phyloP scores from a whole-genome alignment of 2,329 filamentous ascomycete genomes.

The Aspergillus ibericus region DNA sequence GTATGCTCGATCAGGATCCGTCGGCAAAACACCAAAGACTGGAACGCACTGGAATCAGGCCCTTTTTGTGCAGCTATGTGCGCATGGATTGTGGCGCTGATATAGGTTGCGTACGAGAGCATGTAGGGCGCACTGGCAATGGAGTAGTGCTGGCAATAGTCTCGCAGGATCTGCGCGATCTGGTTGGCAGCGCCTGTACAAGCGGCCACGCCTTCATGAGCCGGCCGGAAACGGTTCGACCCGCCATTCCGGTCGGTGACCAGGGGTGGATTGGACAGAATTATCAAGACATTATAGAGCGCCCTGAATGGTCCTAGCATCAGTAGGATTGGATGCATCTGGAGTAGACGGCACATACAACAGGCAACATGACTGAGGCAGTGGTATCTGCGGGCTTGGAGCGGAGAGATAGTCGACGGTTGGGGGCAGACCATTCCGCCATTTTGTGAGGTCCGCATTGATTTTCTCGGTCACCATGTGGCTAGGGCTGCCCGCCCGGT shows the following conservation, averaged over 20 bases:
- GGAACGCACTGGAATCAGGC: neutral
- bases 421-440: neutral
- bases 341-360: neutral
- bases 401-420: neutral
- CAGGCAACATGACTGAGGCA: neutral
- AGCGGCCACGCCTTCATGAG: conserved; percentile 39
- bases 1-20: neutral
- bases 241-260: conserved; percentile 43
- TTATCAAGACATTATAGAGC: conserved; percentile 53
- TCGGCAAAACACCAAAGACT: conserved; percentile 14
- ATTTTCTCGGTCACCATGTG: neutral
- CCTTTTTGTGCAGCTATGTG: conserved; percentile 49
- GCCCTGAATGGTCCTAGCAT: conserved; percentile 22
- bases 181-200: conserved; percentile 50
- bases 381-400: neutral
- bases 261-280: conserved; percentile 57
- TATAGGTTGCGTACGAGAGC: conserved; percentile 56
- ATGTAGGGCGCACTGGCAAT: conserved; percentile 53
- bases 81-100: conserved; percentile 54
- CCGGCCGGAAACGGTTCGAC: conserved; percentile 43
- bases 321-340: neutral
- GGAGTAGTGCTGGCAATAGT: conserved; percentile 49
- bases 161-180: conserved; percentile 47
- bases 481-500: neutral
- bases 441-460: neutral